Percentiles rank a stretch among this genome's conserved stretches.
phyloP scores from a whole-genome alignment of 192 early-diverging fungal species.

The Gamsiella multidivaricata region DNA sequence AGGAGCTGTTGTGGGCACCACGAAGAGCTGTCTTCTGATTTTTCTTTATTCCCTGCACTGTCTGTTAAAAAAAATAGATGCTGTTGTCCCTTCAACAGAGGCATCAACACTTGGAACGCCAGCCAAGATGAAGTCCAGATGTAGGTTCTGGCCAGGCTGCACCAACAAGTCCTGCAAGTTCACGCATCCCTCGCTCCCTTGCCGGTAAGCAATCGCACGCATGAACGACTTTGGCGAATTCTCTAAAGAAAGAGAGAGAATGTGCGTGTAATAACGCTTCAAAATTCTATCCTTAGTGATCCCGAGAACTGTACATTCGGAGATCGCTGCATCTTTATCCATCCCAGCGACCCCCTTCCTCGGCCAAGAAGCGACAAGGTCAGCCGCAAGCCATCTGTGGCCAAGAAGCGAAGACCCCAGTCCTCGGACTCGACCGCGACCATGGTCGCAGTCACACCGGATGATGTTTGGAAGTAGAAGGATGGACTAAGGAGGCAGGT shows the following conservation, averaged over 20 bases:
- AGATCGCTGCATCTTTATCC: conserved; percentile 47
- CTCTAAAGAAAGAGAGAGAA: not conserved
- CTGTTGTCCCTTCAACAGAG: no score
- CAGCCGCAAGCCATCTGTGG: no score
- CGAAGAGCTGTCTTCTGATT: no score
- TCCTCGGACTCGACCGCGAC: conserved; percentile 17
- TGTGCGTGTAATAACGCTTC: not conserved
- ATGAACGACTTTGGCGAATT: not conserved
- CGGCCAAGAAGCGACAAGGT: conserved; percentile 4
- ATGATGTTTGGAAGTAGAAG: conserved; percentile 7
- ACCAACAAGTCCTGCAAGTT: conserved; percentile 68
- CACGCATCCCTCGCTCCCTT: conserved; percentile 55
- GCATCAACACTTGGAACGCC: not conserved
- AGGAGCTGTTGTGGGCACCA: no score
- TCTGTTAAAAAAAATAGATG: not conserved
- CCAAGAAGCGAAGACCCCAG: conserved; percentile 26
- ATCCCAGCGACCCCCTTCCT: conserved; percentile 36
- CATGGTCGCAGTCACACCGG: conserved; percentile 25
- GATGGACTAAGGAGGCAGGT: no score
- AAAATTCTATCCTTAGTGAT: conserved; percentile 11
- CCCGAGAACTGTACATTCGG: conserved; percentile 44
- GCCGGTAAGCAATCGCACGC: no score
- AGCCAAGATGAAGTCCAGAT: conserved; percentile 52
- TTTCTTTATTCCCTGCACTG: not conserved
- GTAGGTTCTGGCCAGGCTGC: conserved; percentile 61